These are phyloP conservation scores for Phlebiopsis gigantea DNA, from an alignment of 768 basidiomycete species.

Conservation along the genomic window DNA sequence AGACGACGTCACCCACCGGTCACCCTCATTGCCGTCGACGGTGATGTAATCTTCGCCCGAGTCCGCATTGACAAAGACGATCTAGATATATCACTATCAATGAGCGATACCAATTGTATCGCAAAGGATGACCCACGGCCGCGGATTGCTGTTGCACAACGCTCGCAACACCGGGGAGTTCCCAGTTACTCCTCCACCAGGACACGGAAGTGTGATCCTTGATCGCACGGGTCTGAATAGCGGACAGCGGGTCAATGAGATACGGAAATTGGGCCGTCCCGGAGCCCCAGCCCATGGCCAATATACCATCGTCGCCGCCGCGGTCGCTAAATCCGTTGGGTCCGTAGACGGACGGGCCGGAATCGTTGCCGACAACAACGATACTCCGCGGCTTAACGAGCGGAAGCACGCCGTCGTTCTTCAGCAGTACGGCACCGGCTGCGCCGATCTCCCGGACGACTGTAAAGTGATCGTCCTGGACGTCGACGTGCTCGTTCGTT, in stretches of 20 bases:
- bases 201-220: conserved; percentile 32
- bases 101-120: not conserved
- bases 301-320: conserved; percentile 46
- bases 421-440: conserved; percentile 69
- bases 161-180: conserved; percentile 16
- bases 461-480: conserved; percentile 61
- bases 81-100: conserved; percentile 10
- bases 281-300: conserved; percentile 85
- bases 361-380: conserved; percentile 52
- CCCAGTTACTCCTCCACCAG: conserved; percentile 23
- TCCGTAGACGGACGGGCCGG: conserved; percentile 38
- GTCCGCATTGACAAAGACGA: conserved; percentile 80
- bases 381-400: conserved; percentile 54
- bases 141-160: conserved; percentile 11
- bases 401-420: conserved; percentile 62
- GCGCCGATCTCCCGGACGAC: conserved; percentile 71
- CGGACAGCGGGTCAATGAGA: conserved; percentile 75
- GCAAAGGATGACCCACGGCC: conserved; percentile 4
- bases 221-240: conserved; percentile 70
- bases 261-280: conserved; percentile 74
- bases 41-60: conserved; percentile 83
- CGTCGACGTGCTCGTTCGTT: conserved; percentile 59
- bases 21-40: conserved; percentile 75
- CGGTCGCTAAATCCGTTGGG: conserved; percentile 45
- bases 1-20: conserved; percentile 36